These are phyloP conservation scores for Diaporthe sp. DNA, from an alignment of 2,329 filamentous ascomycete genomes.

Conservation along the genomic window DNA sequence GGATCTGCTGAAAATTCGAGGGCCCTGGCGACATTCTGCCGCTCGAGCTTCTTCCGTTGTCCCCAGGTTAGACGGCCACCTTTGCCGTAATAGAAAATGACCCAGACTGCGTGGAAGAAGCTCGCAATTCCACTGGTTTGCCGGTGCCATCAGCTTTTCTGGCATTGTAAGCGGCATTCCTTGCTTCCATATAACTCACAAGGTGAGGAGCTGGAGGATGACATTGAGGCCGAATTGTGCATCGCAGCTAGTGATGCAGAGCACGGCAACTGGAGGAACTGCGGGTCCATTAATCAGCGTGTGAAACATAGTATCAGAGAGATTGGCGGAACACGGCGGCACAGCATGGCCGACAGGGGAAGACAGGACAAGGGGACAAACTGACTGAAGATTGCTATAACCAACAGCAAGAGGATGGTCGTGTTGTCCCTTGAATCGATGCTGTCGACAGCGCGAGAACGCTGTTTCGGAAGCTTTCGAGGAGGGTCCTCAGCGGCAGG, in stretches of 20 bases:
- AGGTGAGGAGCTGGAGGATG: constrained; percentile 74
- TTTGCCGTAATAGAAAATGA: constrained; percentile 19
- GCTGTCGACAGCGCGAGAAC: background rate
- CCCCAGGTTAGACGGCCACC: background rate
- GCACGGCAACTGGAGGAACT: constrained; percentile 78
- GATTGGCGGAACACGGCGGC: background rate
- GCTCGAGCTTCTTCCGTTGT: constrained; percentile 9
- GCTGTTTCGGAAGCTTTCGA: background rate
- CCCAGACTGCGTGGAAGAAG: constrained; percentile 20
- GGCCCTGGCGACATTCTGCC: background rate
- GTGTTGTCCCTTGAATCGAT: background rate
- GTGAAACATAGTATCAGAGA: constrained; percentile 2
- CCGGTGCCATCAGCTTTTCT: background rate
- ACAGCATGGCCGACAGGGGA: constrained; percentile 7
- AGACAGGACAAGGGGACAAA: background rate
- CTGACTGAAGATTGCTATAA: background rate
- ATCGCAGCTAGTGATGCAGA: constrained; percentile 74
- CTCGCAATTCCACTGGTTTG: background rate
- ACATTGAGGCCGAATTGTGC: constrained; percentile 76
- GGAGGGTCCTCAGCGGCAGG: background rate
- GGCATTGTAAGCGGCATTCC: background rate
- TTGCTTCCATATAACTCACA: constrained; percentile 7
- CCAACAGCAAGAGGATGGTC: background rate
- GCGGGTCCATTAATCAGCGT: background rate
- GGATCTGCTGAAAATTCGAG: background rate